Percentiles rank a stretch among this genome's conserved stretches.
These are phyloP conservation scores for Aspergillus ochraceus DNA, from an alignment of 2,329 filamentous ascomycete species.

Conservation along the genomic window DNA sequence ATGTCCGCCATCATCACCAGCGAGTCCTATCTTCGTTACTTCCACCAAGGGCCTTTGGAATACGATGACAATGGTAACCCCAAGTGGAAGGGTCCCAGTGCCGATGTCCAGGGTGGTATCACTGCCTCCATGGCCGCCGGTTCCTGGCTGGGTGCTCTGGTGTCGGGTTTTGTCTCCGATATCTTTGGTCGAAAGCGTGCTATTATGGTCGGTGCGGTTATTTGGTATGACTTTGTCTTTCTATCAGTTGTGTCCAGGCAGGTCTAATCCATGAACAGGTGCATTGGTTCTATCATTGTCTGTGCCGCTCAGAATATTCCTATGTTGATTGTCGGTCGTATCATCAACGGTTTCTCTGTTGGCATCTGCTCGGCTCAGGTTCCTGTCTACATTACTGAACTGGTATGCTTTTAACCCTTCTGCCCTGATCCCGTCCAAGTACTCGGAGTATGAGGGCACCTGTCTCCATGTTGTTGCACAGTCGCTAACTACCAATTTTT, in stretches of 20 bases:
- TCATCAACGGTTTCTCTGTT: slow-evolving; percentile 71
- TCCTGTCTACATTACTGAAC: slow-evolving; percentile 68
- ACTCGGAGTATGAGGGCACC: no score
- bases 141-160: slow-evolving; percentile 63
- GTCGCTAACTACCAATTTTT: slow-evolving; percentile 1
- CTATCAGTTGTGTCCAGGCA: background rate
- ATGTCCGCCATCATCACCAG: slow-evolving; percentile 71
- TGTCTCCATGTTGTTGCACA: slow-evolving; percentile 65
- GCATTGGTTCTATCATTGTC: slow-evolving; percentile 60
- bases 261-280: slow-evolving; percentile 33
- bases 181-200: slow-evolving; percentile 53
- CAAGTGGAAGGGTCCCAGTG: slow-evolving; percentile 44
- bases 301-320: slow-evolving; percentile 64
- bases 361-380: slow-evolving; percentile 73
- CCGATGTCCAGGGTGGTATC: slow-evolving; percentile 65
- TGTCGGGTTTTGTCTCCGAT: slow-evolving; percentile 58
- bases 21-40: slow-evolving; percentile 69
- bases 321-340: slow-evolving; percentile 70
- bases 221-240: slow-evolving; percentile 43
- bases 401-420: slow-evolving; percentile 38
- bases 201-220: slow-evolving; percentile 54
- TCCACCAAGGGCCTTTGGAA: slow-evolving; percentile 53
- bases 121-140: slow-evolving; percentile 73
- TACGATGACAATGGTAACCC: slow-evolving; percentile 29
- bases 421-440: background rate